Evolutionary conservation across 2,329 filamentous ascomycete species (phyloP), one percentile per base, ranked within the genome.

Genomic region (Curvularia eragrostidis): DNA sequence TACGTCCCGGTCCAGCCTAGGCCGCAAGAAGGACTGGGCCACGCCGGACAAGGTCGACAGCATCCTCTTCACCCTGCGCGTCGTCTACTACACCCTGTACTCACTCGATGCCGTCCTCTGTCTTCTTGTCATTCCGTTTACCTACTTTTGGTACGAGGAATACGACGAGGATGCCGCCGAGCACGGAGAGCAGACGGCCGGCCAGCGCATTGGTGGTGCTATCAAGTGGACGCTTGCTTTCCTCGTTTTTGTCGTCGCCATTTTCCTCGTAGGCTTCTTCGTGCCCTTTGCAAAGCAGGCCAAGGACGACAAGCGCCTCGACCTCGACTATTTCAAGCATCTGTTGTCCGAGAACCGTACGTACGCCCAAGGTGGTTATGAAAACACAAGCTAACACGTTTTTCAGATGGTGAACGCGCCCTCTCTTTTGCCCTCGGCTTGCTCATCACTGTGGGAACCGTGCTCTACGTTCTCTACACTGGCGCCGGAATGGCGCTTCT

Each of bases 141-240:
- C 93, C 47, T 99, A 99, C 81, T 99, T 99, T 76, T 97, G 90
- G 87, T 95, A 96, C 72, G 95, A 99, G 76, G 95, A 98, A 77
- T 96, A 96, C 65, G 94, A 97, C 70, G 93, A 97, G 78, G 89
- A 94, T 19, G 93, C 93, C 60, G 85, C 89, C 32, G 91, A 96
- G 69, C 86, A 91, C 59, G 91, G 91, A 30, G 87, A 86, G 28
- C 89, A 93, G 74, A 89, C 90, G 2, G 77, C 89, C 57, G 84
- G 83, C 6, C 85, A 87, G 70, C 86, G 92, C 53, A 84, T 98
- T 59, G 89, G 88, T 85, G 88, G 88, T n/a, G 92, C 95, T 3
- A 81, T 91, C 74, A 97, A 96, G 79, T 98, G 97, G 79, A 97
- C 95, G 0, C 79, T 93, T 48, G 89, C 87, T 59, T 98, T 98